Base-by-base conservation (phyloP, 768 basidiomycete genomes). In the Mycena kentingensis region DNA sequence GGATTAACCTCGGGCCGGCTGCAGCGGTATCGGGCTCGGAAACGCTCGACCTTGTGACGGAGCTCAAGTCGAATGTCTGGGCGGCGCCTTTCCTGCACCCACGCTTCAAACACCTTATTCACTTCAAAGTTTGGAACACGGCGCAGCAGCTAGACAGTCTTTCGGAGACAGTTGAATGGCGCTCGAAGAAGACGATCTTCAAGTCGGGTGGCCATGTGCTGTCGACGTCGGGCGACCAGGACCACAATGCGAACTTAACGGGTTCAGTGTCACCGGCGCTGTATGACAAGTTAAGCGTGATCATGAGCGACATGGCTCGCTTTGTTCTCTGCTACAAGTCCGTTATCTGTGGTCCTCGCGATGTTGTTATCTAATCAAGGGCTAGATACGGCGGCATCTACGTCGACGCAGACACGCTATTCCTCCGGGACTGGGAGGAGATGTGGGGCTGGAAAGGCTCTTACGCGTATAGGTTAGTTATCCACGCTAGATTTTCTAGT, bases 121-220 rank as follows among this genome's bases (percentile, higher is more conserved):
- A 90, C 67, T 99, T 99, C 77, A 93, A 89, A 67, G 77, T 98
- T 57, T 99, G 96, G 96, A 98, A 98, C 67, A 98, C 96, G 27
- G 96, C 93, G 1, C 93, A 96, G 62, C 95, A 98, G 64, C 75
- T 98, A 44, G 94, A 98, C 63, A 88, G 88, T 32, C 75, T 95
- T 4, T 84, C 89, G 0, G 96, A 99, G 68, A 74, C 97, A 35
- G 82, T 90, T 47, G 91, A 96, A 66, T 99, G 96, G 96, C 78
- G 96, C 48, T 76, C 76, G n/a, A 79, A 87, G 64, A 71, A 64
- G 78, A 82, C 51, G 82, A 83, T 46, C 70, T 97, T 98, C 79
- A 95, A 94, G 66, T 91, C 89, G 2, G 88, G 83, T 10, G 91
- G 90, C 19, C 78, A 83, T 54, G 80, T 88, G 32, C 41, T 42